Percentiles rank a stretch among this genome's conserved stretches.
These are phyloP conservation scores for Aspergillus caelatus DNA, from an alignment of 2,329 filamentous ascomycete genomes.

Conservation along the genomic window DNA sequence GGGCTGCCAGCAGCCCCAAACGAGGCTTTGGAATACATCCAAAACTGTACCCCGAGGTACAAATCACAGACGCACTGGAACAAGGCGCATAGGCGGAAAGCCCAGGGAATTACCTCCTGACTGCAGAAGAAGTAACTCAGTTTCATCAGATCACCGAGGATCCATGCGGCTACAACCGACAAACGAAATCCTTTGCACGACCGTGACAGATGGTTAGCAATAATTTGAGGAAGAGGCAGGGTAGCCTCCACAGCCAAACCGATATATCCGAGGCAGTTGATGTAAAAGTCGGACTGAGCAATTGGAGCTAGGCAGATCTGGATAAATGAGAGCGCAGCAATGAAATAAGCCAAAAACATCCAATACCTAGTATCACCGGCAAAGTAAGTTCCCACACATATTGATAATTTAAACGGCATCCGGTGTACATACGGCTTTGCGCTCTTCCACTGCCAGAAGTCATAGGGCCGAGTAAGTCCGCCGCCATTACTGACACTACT, in stretches of 20 bases:
- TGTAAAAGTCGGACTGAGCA: slow-evolving; percentile 46
- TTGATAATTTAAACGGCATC: background rate
- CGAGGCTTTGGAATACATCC: slow-evolving; percentile 45
- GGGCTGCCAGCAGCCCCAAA: slow-evolving; percentile 26
- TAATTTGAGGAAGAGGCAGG: slow-evolving; percentile 51
- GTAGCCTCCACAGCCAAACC: slow-evolving; percentile 53
- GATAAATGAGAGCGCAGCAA: slow-evolving; percentile 51
- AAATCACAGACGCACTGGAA: slow-evolving; percentile 53
- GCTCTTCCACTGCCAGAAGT: slow-evolving; percentile 66
- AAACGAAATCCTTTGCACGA: slow-evolving; percentile 54
- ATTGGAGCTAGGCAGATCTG: slow-evolving; percentile 57
- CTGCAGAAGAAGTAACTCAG: slow-evolving; percentile 54
- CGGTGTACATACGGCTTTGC: slow-evolving; percentile 51
- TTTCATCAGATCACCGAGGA: slow-evolving; percentile 54
- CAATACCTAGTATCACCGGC: slow-evolving; percentile 50
- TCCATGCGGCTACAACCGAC: slow-evolving; percentile 51
- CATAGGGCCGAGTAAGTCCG: slow-evolving; percentile 54
- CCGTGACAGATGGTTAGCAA: slow-evolving; percentile 50
- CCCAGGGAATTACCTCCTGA: slow-evolving; percentile 47
- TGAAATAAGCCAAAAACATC: slow-evolving; percentile 60
- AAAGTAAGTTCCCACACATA: slow-evolving; percentile 12
- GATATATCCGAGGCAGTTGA: slow-evolving; percentile 46
- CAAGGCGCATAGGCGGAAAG: slow-evolving; percentile 52
- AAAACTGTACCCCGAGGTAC: slow-evolving; percentile 52
- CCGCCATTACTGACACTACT: slow-evolving; percentile 28